Conservation (phyloP, 805 yeast species). For the Starmerella vaccinii region DNA sequence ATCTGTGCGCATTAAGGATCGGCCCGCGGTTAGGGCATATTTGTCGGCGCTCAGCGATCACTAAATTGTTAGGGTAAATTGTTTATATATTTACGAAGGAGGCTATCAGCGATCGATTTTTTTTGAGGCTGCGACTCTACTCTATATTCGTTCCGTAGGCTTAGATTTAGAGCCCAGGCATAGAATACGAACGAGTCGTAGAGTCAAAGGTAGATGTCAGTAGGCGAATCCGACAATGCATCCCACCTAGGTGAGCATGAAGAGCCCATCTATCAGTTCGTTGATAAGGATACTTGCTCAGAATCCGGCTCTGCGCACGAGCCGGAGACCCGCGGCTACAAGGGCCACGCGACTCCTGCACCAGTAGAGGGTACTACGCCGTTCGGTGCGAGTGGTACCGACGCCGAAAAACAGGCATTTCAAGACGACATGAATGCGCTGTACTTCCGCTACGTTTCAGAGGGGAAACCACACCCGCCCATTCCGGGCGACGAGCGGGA, state of each 20-base stretch:
- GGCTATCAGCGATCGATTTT: neutral
- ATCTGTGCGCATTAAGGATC: neutral
- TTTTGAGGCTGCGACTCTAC: no score
- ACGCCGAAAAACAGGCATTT: neutral
- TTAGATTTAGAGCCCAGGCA: no score
- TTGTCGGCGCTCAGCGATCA: no score
- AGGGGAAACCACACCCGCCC: neutral
- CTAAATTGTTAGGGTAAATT: neutral
- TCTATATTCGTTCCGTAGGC: no score
- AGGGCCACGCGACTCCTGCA: no score
- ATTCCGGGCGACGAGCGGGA: slow-evolving; percentile 12
- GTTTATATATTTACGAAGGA: neutral
- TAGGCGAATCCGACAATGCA: neutral
- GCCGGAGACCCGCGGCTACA: neutral
- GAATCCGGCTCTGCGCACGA: neutral
- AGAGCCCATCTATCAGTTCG: neutral
- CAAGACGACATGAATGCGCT: neutral
- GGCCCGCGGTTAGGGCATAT: no score
- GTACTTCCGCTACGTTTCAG: slow-evolving; percentile 1
- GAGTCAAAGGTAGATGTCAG: neutral
- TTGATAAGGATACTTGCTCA: neutral
- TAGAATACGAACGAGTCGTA: no score
- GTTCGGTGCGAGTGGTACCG: neutral
- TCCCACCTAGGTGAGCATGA: neutral
- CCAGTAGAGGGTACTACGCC: neutral